phyloP scores from a whole-genome alignment of 1,139 yeast species.

The Hemisphaericaspora xylofermentans region DNA sequence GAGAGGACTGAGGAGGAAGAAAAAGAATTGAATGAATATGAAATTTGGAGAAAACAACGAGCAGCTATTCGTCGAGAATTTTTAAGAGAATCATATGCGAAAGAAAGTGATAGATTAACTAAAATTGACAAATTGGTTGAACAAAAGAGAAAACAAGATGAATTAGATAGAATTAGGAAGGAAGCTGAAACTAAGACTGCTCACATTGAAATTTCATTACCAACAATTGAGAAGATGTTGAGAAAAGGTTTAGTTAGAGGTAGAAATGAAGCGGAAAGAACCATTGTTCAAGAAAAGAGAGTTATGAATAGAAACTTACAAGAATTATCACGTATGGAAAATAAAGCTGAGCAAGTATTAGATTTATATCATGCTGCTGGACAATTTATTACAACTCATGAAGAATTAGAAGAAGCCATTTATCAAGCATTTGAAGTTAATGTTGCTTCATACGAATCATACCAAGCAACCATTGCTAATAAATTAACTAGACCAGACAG shows the following conservation, averaged over 20 bases:
- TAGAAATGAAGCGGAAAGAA: constrained; percentile 67
- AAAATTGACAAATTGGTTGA: constrained; percentile 34
- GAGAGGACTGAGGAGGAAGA: constrained; percentile 23
- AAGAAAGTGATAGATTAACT: constrained; percentile 56
- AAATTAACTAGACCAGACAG: constrained; percentile 22
- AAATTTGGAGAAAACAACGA: constrained; percentile 55
- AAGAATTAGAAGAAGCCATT: constrained; percentile 57
- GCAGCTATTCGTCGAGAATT: constrained; percentile 74
- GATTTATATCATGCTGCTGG: constrained; percentile 72
- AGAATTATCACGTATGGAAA: constrained; percentile 36
- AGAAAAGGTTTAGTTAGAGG: constrained; percentile 68
- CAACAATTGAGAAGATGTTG: constrained; percentile 71
- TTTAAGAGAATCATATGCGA: constrained; percentile 62
- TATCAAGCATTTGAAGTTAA: constrained; percentile 54
- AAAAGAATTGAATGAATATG: constrained; percentile 42
- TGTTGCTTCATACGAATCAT: constrained; percentile 37
- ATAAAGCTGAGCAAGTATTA: constrained; percentile 56
- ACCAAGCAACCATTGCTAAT: constrained; percentile 35
- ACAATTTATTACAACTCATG: constrained; percentile 64
- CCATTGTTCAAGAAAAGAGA: constrained; percentile 44
- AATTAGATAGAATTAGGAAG: constrained; percentile 27
- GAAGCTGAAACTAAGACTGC: constrained; percentile 30
- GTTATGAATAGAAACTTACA: constrained; percentile 32
- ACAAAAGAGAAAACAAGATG: constrained; percentile 21
- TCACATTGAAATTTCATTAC: constrained; percentile 61